phyloP scores from a whole-genome alignment of 352 stramenopile species.

The Phytophthora pseudosyringae region DNA sequence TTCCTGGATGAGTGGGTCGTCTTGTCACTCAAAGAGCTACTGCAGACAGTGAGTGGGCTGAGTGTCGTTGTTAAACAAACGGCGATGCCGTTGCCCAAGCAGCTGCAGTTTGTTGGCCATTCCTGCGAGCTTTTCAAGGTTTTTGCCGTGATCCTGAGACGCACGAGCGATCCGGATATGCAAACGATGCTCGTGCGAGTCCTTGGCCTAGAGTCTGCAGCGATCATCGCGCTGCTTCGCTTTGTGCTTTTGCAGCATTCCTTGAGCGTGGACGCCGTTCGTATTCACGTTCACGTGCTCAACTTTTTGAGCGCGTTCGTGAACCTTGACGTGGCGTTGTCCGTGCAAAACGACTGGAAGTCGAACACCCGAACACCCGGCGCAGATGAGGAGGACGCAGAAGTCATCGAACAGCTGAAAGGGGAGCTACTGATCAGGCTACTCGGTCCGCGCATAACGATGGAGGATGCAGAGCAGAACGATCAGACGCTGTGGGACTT shows the following conservation, averaged over 20 bases:
- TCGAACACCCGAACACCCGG: slow-evolving; percentile 14
- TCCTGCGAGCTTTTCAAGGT: slow-evolving; percentile 41
- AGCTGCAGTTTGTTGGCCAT: slow-evolving; percentile 14
- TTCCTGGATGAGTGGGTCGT: slow-evolving; percentile 65
- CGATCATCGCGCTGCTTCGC: slow-evolving; percentile 38
- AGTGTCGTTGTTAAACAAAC: slow-evolving; percentile 31
- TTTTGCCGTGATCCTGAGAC: slow-evolving; percentile 44
- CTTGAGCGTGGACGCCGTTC: slow-evolving; percentile 11
- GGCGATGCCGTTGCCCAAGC: neutral
- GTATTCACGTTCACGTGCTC: slow-evolving; percentile 36
- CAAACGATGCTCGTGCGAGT: slow-evolving; percentile 48
- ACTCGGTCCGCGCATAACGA: slow-evolving; percentile 42
- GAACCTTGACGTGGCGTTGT: slow-evolving; percentile 43
- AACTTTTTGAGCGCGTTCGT: slow-evolving; percentile 47
- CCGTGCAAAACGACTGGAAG: slow-evolving; percentile 28
- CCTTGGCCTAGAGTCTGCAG: slow-evolving; percentile 33
- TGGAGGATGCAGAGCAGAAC: slow-evolving; percentile 31
- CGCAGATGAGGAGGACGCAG: slow-evolving; percentile 43
- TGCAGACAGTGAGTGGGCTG: slow-evolving; percentile 44
- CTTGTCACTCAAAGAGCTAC: slow-evolving; percentile 53
- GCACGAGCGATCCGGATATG: slow-evolving; percentile 49
- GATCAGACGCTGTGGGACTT: slow-evolving; percentile 50
- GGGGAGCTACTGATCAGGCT: slow-evolving; percentile 55
- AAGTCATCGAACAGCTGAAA: slow-evolving; percentile 65
- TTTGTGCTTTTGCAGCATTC: slow-evolving; percentile 20